phyloP scores from a whole-genome alignment of 2,329 filamentous ascomycete genomes.

The Colletotrichum limetticola region DNA sequence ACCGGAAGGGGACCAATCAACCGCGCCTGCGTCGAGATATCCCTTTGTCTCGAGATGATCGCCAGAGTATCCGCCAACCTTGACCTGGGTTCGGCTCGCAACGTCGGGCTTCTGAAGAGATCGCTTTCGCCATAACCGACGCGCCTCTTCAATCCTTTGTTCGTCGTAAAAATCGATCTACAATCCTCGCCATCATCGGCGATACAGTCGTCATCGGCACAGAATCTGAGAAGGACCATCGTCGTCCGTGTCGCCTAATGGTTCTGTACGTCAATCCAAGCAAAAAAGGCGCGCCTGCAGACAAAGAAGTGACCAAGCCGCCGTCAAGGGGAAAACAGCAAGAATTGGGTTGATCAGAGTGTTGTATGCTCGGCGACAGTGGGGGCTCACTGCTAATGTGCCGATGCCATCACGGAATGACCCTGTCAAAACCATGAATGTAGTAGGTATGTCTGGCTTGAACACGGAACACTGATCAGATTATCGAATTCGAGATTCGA shows the following conservation, averaged over 20 bases:
- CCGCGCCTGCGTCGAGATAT: background rate
- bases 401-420: background rate
- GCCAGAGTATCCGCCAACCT: background rate
- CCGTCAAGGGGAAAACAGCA: background rate
- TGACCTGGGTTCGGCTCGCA: background rate
- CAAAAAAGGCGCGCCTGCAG: background rate
- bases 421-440: background rate
- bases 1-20: conserved; percentile 4
- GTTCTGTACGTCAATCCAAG: background rate
- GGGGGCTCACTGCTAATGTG: background rate
- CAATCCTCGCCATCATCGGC: background rate
- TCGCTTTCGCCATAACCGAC: background rate
- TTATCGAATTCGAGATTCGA: background rate
- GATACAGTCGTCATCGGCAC: background rate
- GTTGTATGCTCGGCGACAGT: background rate
- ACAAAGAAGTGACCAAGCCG: background rate
- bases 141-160: conserved; percentile 11
- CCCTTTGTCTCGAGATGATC: conserved; percentile 27
- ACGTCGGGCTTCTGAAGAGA: background rate
- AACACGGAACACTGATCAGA: background rate
- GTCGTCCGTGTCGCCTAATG: background rate
- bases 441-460: background rate
- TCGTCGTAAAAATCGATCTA: background rate
- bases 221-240: background rate
- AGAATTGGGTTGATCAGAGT: background rate